Base-by-base conservation (phyloP, 148 eudicot species). In the Camellia lanceoleosa region DNA sequence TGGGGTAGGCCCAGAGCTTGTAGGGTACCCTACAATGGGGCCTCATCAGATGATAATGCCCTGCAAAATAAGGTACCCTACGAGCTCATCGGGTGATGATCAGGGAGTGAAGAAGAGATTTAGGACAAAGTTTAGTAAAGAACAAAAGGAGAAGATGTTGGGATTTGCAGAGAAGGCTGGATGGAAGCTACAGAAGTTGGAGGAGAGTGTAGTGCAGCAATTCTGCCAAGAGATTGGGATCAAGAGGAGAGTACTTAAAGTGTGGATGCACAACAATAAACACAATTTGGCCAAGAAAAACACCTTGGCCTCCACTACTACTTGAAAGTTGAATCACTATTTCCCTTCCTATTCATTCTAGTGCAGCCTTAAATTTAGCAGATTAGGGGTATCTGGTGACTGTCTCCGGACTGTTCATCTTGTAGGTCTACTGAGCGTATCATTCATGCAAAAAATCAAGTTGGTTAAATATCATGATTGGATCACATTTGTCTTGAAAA, bases 251-350 rank as follows among this genome's bases (percentile, higher is more conserved):
- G 87, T 85, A 2, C 79, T 85, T 42, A 85, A 82, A 74, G 82
- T 85, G 30, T 85, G 87, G 87, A 85, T 85, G 84, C 87, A 85
- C 38, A 85, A 82, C 47, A 80, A 83, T 47, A 83, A 83, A 73
- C 79, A 76, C 71, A 55, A 62, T 71, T 23, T 80, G 1, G 62
- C 77, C 30, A 80, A 69, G 49, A 61, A 79, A 23, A 75, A 5
- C 52, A 2, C 6, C 52, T 49, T 30, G 38, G 38, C 52, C 5
- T 49, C 6, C 52, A 49, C 52, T 49, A 49, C 6, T 49, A 49
- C 52, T 49, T 49, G 7, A 49, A 49, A 49, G 6, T 7, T 4
- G 52, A 30, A 30, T 30, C 52, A 49, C 52, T 49, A 49, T 49
- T 49, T 49, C 52, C 5, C 52, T 49, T 4, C 52, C 52, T 49